A percentile compares a stretch with the other conserved stretches of the same genome.
These are phyloP conservation scores for Fusarium albosuccineum DNA, from an alignment of 2,329 filamentous ascomycete genomes.

Conservation along the genomic window DNA sequence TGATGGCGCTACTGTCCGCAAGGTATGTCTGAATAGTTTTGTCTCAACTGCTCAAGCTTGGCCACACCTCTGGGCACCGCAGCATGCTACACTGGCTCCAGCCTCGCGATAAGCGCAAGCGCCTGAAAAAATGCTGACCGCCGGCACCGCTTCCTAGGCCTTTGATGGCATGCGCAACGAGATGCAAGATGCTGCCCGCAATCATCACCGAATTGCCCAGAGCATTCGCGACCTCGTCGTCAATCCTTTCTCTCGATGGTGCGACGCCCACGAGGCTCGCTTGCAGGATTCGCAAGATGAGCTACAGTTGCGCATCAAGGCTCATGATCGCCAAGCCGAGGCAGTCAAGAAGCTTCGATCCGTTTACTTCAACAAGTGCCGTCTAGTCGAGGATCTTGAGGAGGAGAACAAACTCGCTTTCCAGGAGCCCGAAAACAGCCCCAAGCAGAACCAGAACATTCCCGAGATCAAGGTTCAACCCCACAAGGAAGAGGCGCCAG, in stretches of 20 bases:
- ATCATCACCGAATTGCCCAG: slow-evolving; percentile 94
- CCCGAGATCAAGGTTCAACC: slow-evolving; percentile 91
- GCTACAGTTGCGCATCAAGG: slow-evolving; percentile 89
- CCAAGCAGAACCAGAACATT: slow-evolving; percentile 69
- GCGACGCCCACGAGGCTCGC: slow-evolving; percentile 91
- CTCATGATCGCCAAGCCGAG: slow-evolving; percentile 92
- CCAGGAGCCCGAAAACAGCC: slow-evolving; percentile 83
- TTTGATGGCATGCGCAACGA: slow-evolving; percentile 93
- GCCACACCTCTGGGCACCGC: slow-evolving; percentile 7
- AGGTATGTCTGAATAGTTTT: slow-evolving; percentile 67
- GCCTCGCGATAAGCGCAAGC: slow-evolving; percentile 11
- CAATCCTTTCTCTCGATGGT: slow-evolving; percentile 94
- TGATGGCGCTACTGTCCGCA: slow-evolving; percentile 94
- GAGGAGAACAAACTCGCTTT: slow-evolving; percentile 99
- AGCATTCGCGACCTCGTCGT: slow-evolving; percentile 97
- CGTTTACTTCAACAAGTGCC: slow-evolving; percentile 99
- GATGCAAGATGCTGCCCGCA: slow-evolving; percentile 91
- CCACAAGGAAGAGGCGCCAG: slow-evolving; percentile 71
- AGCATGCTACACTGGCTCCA: slow-evolving; percentile 7
- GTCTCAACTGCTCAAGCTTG: not conserved
- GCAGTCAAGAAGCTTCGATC: slow-evolving; percentile 91
- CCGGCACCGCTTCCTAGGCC: slow-evolving; percentile 67
- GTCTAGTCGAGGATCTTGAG: slow-evolving; percentile 93
- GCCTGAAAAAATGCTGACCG: slow-evolving; percentile 24
- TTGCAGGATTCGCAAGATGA: slow-evolving; percentile 96